Evolutionary conservation across 2,329 filamentous ascomycete genomes (phyloP).

Genomic region (Colletotrichum sansevieriae): DNA sequence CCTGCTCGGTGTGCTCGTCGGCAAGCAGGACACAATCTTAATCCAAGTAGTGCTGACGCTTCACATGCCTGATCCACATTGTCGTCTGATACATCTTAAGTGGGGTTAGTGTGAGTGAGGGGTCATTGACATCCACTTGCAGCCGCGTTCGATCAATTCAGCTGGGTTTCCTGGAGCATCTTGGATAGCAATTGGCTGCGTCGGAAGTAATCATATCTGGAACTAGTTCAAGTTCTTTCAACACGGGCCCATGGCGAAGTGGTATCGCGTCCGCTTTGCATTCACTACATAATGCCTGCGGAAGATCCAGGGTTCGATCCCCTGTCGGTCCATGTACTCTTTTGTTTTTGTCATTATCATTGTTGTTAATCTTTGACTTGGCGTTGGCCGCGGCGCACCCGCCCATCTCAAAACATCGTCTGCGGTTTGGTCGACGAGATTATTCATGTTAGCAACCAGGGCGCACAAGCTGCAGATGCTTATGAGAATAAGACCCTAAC

Average conservation of each 20-base stretch:
- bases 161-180: not conserved
- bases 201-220: not conserved
- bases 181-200: not conserved
- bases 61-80: not conserved
- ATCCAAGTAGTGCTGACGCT: fast-evolving
- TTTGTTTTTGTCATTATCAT: not conserved
- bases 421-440: too few species aligned
- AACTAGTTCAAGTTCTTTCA: not conserved
- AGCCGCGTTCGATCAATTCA: not conserved
- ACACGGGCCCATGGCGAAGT: conserved; percentile 31
- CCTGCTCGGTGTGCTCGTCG: not conserved
- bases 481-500: too few species aligned
- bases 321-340: conserved; percentile 30
- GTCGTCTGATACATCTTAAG: not conserved
- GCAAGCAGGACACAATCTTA: fast-evolving
- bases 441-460: too few species aligned
- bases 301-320: conserved; percentile 40
- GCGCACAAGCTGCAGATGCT: too few species aligned
- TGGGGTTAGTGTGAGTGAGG: not conserved
- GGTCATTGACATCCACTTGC: not conserved
- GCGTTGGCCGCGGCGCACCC: too few species aligned
- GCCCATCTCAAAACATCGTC: too few species aligned
- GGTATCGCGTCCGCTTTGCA: conserved; percentile 40
- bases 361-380: too few species aligned
- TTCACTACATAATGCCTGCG: conserved; percentile 11